Evolutionary conservation across 495 filamentous ascomycete species (phyloP).

Genomic region (Aspergillus indologenus): DNA sequence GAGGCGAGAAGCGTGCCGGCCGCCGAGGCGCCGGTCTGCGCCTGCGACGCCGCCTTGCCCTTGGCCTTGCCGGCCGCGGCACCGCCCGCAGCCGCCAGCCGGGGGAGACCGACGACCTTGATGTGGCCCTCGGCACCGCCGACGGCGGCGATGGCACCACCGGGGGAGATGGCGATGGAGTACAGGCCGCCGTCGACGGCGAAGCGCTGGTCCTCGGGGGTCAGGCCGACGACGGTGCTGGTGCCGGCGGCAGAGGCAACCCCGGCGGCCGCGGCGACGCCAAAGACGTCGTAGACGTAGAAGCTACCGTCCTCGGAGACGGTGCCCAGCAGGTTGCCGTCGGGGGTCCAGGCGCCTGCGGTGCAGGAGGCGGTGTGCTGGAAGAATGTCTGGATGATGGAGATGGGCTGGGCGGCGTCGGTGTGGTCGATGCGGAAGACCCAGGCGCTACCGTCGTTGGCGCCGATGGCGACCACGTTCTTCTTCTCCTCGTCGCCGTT

Average conservation of each 20-base stretch:
- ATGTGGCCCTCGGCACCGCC: conserved; percentile 85
- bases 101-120: conserved; percentile 78
- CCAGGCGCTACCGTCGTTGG: conserved; percentile 93
- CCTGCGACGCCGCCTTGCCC: conserved; percentile 28
- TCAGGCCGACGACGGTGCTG: conserved; percentile 76
- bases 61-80: conserved; percentile 36
- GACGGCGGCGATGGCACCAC: conserved; percentile 72
- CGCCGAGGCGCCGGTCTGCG: conserved; percentile 54
- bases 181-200: conserved; percentile 87
- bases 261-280: conserved; percentile 72
- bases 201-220: conserved; percentile 80
- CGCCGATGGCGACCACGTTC: conserved; percentile 87
- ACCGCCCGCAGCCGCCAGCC: conserved; percentile 45
- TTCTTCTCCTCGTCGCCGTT: conserved; percentile 54
- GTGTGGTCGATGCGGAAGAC: conserved; percentile 76
- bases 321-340: conserved; percentile 84
- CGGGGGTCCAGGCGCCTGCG: conserved; percentile 85
- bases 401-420: conserved; percentile 59
- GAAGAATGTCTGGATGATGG: conserved; percentile 86
- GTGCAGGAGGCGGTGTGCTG: conserved; percentile 83
- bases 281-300: conserved; percentile 91
- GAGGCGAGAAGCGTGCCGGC: conserved; percentile 75
- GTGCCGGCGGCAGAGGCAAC: conserved; percentile 64
- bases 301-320: conserved; percentile 86
- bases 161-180: conserved; percentile 76